These are phyloP conservation scores for Penicillium sp. DNA, from an alignment of 2,329 filamentous ascomycete genomes.

Conservation along the genomic window DNA sequence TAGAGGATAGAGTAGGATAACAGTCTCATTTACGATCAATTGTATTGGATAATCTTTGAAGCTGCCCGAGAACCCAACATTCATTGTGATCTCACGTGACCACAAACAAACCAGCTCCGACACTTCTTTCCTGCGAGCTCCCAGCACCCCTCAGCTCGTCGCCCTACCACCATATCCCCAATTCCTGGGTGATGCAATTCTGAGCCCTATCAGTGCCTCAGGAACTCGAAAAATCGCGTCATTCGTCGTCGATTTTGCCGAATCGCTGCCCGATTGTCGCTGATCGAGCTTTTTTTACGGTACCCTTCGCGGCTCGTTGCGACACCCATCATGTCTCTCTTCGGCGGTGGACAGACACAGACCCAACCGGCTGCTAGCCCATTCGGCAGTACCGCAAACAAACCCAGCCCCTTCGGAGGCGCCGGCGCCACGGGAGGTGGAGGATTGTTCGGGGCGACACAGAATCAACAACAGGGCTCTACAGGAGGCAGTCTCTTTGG, in stretches of 20 bases:
- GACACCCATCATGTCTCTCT: conserved; percentile 38
- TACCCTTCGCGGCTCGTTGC: conserved; percentile 10
- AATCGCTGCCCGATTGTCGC: background rate
- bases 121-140: conserved; percentile 21
- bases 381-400: conserved; percentile 34
- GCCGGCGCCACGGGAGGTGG: conserved; percentile 25
- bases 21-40: background rate
- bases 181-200: background rate
- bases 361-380: conserved; percentile 22
- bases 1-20: background rate
- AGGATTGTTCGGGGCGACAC: conserved; percentile 32
- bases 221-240: background rate
- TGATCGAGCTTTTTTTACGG: conserved; percentile 17
- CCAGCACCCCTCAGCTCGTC: conserved; percentile 16
- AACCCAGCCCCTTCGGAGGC: conserved; percentile 40
- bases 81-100: conserved; percentile 18
- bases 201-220: background rate
- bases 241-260: background rate
- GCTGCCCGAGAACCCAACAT: background rate
- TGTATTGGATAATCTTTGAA: background rate
- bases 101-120: conserved; percentile 25
- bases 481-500: conserved; percentile 28
- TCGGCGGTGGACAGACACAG: conserved; percentile 30
- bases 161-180: conserved; percentile 8
- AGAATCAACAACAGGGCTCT: conserved; percentile 23